Evolutionary conservation across 768 basidiomycete species (phyloP).

Genomic region (Podaxis carcinomalis): DNA sequence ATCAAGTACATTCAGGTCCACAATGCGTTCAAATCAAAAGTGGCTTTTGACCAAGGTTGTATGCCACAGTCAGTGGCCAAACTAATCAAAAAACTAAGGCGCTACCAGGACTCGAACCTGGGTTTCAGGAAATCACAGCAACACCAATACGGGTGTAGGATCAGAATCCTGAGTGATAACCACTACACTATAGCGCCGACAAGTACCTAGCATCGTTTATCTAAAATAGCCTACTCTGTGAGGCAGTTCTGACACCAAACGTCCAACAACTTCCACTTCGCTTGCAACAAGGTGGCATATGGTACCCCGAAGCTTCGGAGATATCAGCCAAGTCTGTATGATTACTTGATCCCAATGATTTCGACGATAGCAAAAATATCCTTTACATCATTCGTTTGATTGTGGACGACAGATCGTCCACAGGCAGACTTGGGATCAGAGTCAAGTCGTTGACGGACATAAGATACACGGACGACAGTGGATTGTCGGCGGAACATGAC

Average conservation of each 20-base stretch:
- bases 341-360: no score
- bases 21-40: not conserved
- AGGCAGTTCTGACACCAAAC: not conserved
- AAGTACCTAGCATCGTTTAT: not conserved
- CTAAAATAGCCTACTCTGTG: not conserved
- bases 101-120: conserved; percentile 19
- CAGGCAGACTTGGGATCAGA: no score
- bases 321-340: no score
- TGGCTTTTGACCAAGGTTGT: not conserved
- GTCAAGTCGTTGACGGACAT: no score
- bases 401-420: no score
- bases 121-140: conserved; percentile 15
- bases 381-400: no score
- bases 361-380: no score
- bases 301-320: no score
- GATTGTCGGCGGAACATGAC: no score
- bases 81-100: not conserved
- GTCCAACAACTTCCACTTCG: no score
- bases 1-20: not conserved
- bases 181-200: conserved; percentile 25
- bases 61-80: not conserved
- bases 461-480: no score
- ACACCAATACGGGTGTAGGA: not conserved
- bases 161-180: conserved; percentile 28
- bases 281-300: no score